These are phyloP conservation scores for Colletotrichum sp. DNA, from an alignment of 2,329 filamentous ascomycete species.

Conservation along the genomic window DNA sequence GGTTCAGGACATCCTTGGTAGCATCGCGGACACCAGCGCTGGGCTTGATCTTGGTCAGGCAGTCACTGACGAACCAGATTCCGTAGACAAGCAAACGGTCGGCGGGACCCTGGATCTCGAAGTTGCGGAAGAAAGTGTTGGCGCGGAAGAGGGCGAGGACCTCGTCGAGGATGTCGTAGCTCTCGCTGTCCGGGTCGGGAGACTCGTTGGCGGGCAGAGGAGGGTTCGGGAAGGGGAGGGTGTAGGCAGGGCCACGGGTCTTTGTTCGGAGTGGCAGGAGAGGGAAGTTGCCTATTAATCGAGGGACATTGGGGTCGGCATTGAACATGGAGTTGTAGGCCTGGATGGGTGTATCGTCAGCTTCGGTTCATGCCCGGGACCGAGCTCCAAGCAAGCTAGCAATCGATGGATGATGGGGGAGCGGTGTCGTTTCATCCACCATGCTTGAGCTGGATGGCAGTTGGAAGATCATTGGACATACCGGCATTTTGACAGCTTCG, in stretches of 20 bases:
- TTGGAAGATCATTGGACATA: constrained; percentile 31
- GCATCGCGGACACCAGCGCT: constrained; percentile 65
- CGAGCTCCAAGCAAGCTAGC: neutral
- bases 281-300: constrained; percentile 85
- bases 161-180: constrained; percentile 96
- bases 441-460: neutral
- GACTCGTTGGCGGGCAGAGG: constrained; percentile 65
- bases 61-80: constrained; percentile 93
- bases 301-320: constrained; percentile 72
- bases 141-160: constrained; percentile 91
- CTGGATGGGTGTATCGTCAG: constrained; percentile 49
- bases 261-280: constrained; percentile 93
- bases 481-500: constrained; percentile 48
- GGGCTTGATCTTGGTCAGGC: constrained; percentile 85
- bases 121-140: constrained; percentile 99
- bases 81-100: constrained; percentile 96
- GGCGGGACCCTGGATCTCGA: constrained; percentile 96
- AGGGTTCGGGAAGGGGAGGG: constrained; percentile 67
- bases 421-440: neutral
- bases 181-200: constrained; percentile 85
- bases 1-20: constrained; percentile 82
- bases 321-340: constrained; percentile 99
- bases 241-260: constrained; percentile 93
- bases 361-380: neutral
- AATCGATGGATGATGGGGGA: neutral